Base-by-base conservation (phyloP, 2,329 filamentous ascomycete species). In the Alternaria arbusti region DNA sequence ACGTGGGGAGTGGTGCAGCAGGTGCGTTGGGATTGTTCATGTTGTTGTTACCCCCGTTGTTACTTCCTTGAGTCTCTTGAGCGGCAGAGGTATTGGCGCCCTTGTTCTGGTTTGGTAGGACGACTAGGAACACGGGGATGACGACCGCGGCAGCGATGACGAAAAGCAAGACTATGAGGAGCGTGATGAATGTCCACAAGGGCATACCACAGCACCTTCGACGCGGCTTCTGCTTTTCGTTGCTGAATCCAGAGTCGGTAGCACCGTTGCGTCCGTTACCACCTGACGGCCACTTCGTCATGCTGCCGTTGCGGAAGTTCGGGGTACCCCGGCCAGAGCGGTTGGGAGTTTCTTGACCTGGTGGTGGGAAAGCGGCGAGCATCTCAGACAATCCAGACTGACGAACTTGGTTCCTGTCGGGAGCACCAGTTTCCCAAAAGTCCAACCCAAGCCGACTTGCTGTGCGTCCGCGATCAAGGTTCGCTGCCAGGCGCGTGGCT, bases 151-250 rank as follows among this genome's bases (percentile, higher is more conserved):
- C 92, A 5, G 91, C 89, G 57, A 97, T 85, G 25, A 97, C 84
- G 60, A 91, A 82, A 43, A 97, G 75, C 11, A 94, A 75, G 5
- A 94, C 75, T 20, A 96, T 79, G 50, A 87, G 75, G 9, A 89
- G 76, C 1, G 93, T 75, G 22, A 96, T 80, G 74, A 97, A 94
- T 0, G 86, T 87, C 89, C 93, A 96, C 15, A 91, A 76, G 3
- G 93, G 91, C 71, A 98, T 86, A 15, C 95, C 95, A 74, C 95
- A 99, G 80, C 91, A 96, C 59, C 88, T 88, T 43, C 91, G 88
- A 12, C 84, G 79, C 64, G 81, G 83, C 54, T 77, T 79, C 11
- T 58, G 40, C 55, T 75, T 76, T 22, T 71, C 68, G 32, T 73
- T 69, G 46, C 63, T 69, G n/a, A 63, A 46, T 13, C 61, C 58